These are phyloP conservation scores for Rosa hybrid DNA, from an alignment of 331 rosid genomes.

Conservation along the genomic window DNA sequence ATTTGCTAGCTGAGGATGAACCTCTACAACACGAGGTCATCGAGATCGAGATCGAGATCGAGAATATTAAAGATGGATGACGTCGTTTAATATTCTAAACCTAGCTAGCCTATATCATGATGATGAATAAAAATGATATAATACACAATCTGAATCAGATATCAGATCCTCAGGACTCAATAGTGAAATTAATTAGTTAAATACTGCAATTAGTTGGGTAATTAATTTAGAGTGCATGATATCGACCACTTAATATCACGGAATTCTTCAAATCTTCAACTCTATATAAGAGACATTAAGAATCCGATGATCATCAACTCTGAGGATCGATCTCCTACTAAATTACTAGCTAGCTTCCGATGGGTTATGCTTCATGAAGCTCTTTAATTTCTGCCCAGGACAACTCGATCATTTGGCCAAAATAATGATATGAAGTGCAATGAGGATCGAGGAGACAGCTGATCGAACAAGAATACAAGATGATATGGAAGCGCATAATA, in stretches of 20 bases:
- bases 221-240: background rate
- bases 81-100: background rate
- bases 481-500: background rate
- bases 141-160: background rate
- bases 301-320: background rate
- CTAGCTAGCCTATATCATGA: background rate
- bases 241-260: background rate
- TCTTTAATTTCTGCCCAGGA: background rate
- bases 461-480: background rate
- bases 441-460: background rate
- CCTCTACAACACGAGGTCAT: background rate
- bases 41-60: background rate
- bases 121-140: background rate
- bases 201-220: background rate
- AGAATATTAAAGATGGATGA: background rate
- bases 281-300: background rate
- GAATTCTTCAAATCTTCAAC: conserved; percentile 2
- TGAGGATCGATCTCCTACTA: no score
- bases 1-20: background rate
- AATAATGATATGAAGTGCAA: background rate
- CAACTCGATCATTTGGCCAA: background rate
- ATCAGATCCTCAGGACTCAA: background rate
- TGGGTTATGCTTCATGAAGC: background rate
- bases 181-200: background rate
- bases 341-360: background rate